Base-by-base conservation (phyloP, 129 eudicot genomes). In the Silybum marianum region DNA sequence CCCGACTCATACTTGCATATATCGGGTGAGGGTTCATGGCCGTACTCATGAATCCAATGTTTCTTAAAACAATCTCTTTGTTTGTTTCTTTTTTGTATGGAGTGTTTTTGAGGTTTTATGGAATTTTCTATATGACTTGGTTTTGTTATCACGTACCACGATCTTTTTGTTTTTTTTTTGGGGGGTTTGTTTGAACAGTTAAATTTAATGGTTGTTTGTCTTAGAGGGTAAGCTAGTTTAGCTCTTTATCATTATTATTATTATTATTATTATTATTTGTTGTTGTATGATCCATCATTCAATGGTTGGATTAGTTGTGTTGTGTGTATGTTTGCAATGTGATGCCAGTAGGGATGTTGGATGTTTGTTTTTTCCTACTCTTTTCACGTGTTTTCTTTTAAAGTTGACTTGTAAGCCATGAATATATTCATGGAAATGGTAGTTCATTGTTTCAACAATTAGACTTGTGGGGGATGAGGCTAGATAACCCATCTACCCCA, bases 1-100 rank as follows among this genome's bases (percentile, higher is more conserved):
- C 84, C 82, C 87, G 8, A 70, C 87, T 30, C 91, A 90, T 58
- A 95, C 97, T 16, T 95, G 98, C 90, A 89, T 92, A 79, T 95
- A 95, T 82, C 90, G 97, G 11, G 75, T 95, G 65, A 86, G 98
- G 87, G 96, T 95, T 39, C 98, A 95, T 69, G 98, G 99, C 63
- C 85, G 92, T 69, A 96, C 97, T 63, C 85, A 79, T 54, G 91
- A 92, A 79, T 89, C 93, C 38, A 78, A 68, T 69, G 77, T 25
- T 14, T 51, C 48, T 13, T 76, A 69, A 83, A 83, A 54, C 72
- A 65, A n/a, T 63, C 70, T 36, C 9, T 70, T 32, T 44, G 65
- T 54, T 9, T 12, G 24, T 54, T 21, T 70, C 39, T 10, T 13
- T 18, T 54, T 21, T 70, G 40, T 77, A 65, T 65, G 69, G 14